These are phyloP conservation scores for Camellia oleifera DNA, from an alignment of 179 eudicot genomes.

Conservation along the genomic window DNA sequence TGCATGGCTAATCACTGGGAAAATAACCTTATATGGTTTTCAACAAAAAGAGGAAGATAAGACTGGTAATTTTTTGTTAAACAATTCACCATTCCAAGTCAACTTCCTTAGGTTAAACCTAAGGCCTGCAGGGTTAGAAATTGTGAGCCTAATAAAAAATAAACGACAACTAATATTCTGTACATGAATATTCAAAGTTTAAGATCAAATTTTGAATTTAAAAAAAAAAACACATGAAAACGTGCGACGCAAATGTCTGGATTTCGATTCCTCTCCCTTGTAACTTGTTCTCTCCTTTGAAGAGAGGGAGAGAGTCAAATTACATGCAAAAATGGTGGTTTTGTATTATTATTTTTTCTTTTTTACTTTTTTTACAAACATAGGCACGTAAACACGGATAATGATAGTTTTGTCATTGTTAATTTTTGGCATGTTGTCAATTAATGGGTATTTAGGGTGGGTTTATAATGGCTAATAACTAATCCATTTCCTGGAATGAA, in stretches of 20 bases:
- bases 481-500: slow-evolving; percentile 5
- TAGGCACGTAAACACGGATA: background rate
- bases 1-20: slow-evolving; percentile 22
- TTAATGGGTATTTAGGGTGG: slow-evolving; percentile 1
- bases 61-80: background rate
- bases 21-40: background rate
- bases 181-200: slow-evolving; percentile 18
- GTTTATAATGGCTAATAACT: slow-evolving; percentile 7
- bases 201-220: too few relatives aligned
- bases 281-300: background rate
- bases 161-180: slow-evolving; percentile 6
- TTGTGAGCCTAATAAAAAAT: slow-evolving; percentile 7
- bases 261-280: slow-evolving; percentile 10
- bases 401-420: background rate
- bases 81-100: background rate
- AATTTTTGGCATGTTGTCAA: background rate
- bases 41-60: background rate
- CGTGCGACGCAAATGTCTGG: slow-evolving; percentile 21
- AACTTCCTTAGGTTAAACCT: slow-evolving; percentile 13
- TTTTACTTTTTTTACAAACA: background rate
- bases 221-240: background rate
- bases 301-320: slow-evolving; percentile 13
- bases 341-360: too few relatives aligned
- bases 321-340: background rate
- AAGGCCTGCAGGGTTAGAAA: slow-evolving; percentile 1